Percentiles rank a stretch among this genome's conserved stretches.
These are phyloP conservation scores for Madurella mycetomatis DNA, from an alignment of 2,329 filamentous ascomycete genomes.

Conservation along the genomic window DNA sequence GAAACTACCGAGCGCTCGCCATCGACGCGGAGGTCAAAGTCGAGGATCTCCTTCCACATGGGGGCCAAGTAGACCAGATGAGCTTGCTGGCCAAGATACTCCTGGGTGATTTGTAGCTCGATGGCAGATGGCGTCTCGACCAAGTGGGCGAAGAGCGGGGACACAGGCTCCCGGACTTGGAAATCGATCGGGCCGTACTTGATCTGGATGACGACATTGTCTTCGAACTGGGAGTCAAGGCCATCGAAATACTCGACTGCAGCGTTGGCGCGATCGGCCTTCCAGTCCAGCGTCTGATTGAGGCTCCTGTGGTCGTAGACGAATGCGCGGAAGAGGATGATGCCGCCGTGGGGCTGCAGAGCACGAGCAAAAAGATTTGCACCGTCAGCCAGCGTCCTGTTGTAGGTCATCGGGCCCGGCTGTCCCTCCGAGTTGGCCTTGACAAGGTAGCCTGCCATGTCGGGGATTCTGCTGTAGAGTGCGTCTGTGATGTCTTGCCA, in stretches of 20 bases:
- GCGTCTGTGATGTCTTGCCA: conserved; percentile 57
- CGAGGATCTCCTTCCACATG: conserved; percentile 63
- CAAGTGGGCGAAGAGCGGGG: conserved; percentile 57
- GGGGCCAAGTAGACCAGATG: conserved; percentile 66
- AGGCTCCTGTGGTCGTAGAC: conserved; percentile 56
- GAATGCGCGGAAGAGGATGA: conserved; percentile 68
- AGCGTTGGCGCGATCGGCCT: conserved; percentile 64
- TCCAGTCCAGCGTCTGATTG: conserved; percentile 54
- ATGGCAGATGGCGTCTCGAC: conserved; percentile 47
- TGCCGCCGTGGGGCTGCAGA: conserved; percentile 53
- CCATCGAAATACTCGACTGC: conserved; percentile 63
- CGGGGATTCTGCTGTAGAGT: conserved; percentile 58
- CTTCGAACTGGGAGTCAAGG: conserved; percentile 62
- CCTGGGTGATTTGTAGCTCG: conserved; percentile 63
- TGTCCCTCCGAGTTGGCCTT: conserved; percentile 72
- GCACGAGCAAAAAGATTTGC: conserved; percentile 64
- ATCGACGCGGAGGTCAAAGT: conserved; percentile 63
- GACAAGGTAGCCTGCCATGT: conserved; percentile 64
- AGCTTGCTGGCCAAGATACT: conserved; percentile 67
- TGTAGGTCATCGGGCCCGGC: conserved; percentile 64
- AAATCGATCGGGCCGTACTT: conserved; percentile 74
- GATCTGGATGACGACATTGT: conserved; percentile 68
- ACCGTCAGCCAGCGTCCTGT: conserved; percentile 62
- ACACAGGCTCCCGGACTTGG: conserved; percentile 64
- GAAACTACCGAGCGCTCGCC: conserved; percentile 50